Base-by-base conservation (phyloP, 345 rosid species). In the Psidium guajava region DNA sequence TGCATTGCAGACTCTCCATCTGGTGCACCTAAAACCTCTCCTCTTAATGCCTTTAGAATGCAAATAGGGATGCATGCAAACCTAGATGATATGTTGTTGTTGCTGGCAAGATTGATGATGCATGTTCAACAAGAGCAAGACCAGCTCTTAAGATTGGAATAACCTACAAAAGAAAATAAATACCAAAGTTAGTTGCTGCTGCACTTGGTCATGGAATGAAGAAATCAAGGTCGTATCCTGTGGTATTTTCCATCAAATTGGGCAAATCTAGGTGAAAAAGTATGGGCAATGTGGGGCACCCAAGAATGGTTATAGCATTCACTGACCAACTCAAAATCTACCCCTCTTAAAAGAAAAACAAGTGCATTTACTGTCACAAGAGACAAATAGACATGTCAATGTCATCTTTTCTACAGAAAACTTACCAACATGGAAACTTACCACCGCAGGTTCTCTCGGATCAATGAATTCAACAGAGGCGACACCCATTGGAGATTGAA, bases 61-160 rank as follows among this genome's bases (percentile, higher is more conserved):
- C 47, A 69, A 69, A 82, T 55, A 54, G 69, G 80, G 84, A 83
- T 61, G 80, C 85, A 77, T 28, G 47, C 84, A 87, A 83, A 97
- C 98, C 99, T 86, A 97, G 87, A 90, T 95, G 98, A 88, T 95
- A 95, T 6, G 95, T 92, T 89, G 93, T 94, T 47, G 91, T 95
- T 0, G 98, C 95, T 1, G 98, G 98, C 87, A 97, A 93, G 87
- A 97, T 92, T 49, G 96, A 89, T 59, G 99, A 89, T 59, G 98
- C 98, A 57, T 95, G 94, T 88, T 97, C 98, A 27, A 92, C 96
- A 88, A 97, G 96, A 86, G 97, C 97, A 88, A 95, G 99, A 86
- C 97, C 98, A 89, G 97, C 98, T 93, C 99, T 93, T 86, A 97
- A 87, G 53, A 97, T 94, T 21, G 98, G 98, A 94, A 95, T 88